These are phyloP conservation scores for Raphanus raphanistrum DNA, from an alignment of 345 rosid genomes.

Conservation along the genomic window DNA sequence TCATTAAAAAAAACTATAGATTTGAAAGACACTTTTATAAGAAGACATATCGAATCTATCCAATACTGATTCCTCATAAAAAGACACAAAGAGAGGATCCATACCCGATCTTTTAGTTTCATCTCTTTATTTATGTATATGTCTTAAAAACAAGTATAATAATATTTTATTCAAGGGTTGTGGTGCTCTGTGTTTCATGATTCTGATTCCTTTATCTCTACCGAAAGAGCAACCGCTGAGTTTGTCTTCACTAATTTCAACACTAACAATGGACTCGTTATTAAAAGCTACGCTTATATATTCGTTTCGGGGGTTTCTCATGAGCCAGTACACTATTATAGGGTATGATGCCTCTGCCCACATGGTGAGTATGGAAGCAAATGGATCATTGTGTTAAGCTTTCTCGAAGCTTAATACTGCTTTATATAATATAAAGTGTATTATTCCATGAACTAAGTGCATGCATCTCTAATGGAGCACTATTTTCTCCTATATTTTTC, in stretches of 20 bases:
- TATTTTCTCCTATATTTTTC: no score
- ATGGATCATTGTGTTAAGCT: neutral
- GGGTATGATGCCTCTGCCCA: conserved; percentile 98
- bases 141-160: neutral
- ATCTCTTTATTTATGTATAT: neutral
- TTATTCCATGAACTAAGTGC: no score
- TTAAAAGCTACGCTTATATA: conserved; percentile 61
- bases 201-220: conserved; percentile 76
- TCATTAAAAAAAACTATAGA: no score
- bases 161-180: conserved; percentile 53
- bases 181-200: conserved; percentile 53
- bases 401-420: neutral
- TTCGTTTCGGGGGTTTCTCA: conserved; percentile 78
- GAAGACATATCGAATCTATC: no score
- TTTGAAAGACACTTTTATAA: no score
- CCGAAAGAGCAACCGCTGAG: conserved; percentile 74
- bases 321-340: conserved; percentile 90
- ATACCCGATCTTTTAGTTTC: no score
- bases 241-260: conserved; percentile 87
- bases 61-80: no score
- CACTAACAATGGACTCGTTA: conserved; percentile 72
- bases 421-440: no score
- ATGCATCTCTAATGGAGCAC: no score
- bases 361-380: conserved; percentile 54
- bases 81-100: no score